Evolutionary conservation across 805 yeast species (phyloP), one percentile per base, ranked within the genome.

Genomic region (Citeromyces matritensis): DNA sequence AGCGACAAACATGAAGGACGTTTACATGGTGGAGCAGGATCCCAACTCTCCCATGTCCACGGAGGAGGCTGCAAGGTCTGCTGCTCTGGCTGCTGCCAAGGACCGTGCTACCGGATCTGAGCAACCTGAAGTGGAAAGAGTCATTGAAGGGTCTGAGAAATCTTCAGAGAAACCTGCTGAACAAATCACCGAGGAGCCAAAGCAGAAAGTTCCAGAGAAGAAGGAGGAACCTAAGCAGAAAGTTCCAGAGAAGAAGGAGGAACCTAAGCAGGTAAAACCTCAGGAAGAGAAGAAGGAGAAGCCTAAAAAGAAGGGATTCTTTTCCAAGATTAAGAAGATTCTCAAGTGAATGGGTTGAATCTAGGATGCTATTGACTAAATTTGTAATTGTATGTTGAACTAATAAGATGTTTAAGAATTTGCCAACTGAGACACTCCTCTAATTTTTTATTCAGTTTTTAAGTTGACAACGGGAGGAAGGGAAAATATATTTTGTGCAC

Each of bases 301-400:
- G 38, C 49, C 55, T 48, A 58, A 63, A 50, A 58, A 55, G 45
- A 52, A 56, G 24, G 57, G 63, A 9, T 55, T 65, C 30, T 49
- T 63, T 34, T 42, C 59, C 33, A 60, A 57, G 45, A 36, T 64
- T 38, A 63, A 60, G 50, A 60, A 55, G 41, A 42, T 58, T 23
- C 49, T 60, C 35, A n/a, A n/a, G n/a, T n/a, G n/a, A n/a, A n/a
- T n/a, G n/a, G n/a, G n/a, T n/a, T n/a, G n/a, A n/a, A 23, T 23
- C 25, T n/a, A 23, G 25, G 10, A 10, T n/a, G n/a, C n/a, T n/a
- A n/a, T n/a, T n/a, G n/a, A n/a, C n/a, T n/a, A n/a, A n/a, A n/a
- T n/a, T n/a, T n/a, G n/a, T n/a, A n/a, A n/a, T n/a, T n/a, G n/a
- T n/a, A n/a, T n/a, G n/a, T n/a, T n/a, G n/a, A n/a, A n/a, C n/a